These are phyloP conservation scores for Ogataea parapolymorpha DNA, from an alignment of 805 yeast genomes.

Conservation along the genomic window DNA sequence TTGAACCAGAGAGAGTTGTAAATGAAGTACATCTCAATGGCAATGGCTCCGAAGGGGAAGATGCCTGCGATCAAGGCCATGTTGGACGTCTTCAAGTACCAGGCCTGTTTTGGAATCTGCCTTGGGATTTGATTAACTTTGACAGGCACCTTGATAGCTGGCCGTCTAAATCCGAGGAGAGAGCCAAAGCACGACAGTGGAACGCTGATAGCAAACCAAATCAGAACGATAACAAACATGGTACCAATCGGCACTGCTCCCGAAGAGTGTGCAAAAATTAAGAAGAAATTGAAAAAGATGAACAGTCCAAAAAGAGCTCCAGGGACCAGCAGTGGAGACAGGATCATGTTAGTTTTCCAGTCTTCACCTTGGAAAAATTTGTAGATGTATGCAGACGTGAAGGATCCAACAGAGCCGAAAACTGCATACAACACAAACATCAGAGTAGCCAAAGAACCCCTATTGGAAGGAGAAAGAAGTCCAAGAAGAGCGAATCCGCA, in stretches of 20 bases:
- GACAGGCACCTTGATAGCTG: conserved; percentile 51
- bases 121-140: conserved; percentile 94
- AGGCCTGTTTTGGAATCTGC: conserved; percentile 90
- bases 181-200: conserved; percentile 89
- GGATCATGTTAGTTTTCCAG: conserved; percentile 81
- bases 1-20: conserved; percentile 91
- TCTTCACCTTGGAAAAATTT: conserved; percentile 87
- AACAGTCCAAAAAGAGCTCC: conserved; percentile 63
- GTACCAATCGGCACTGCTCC: conserved; percentile 96
- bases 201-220: conserved; percentile 84
- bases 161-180: conserved; percentile 64
- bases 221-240: conserved; percentile 69
- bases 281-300: conserved; percentile 73
- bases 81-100: conserved; percentile 68
- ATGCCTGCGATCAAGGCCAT: conserved; percentile 78
- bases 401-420: conserved; percentile 82
- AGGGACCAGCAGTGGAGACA: conserved; percentile 88
- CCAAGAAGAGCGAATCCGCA: conserved; percentile 85
- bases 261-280: conserved; percentile 74
- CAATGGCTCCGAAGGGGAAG: conserved; percentile 92
- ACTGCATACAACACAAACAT: conserved; percentile 81
- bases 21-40: conserved; percentile 92
- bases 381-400: conserved; percentile 79
- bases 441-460: conserved; percentile 90
- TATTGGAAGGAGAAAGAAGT: conserved; percentile 85